A percentile compares a stretch with the other conserved stretches of the same genome.
Evolutionary conservation across 164 flowering plant species (phyloP).

Genomic region (Nymphaea thermarum): DNA sequence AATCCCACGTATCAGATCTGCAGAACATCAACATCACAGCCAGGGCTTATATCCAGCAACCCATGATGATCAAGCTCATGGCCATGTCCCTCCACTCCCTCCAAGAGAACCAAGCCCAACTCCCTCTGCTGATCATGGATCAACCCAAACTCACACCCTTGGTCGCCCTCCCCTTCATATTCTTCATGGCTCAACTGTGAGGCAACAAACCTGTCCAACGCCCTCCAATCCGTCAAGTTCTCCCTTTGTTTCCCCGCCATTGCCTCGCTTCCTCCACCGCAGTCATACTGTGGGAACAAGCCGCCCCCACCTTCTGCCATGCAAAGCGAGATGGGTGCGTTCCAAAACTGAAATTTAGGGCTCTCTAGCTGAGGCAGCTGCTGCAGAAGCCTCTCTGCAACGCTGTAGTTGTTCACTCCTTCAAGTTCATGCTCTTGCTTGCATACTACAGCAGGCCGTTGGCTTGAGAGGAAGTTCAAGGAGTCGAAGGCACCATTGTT

Average conservation of each 20-base stretch:
- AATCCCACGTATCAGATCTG: neutral
- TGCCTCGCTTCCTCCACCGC: neutral
- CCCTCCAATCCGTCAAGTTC: constrained; percentile 85
- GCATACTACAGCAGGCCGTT: constrained; percentile 14
- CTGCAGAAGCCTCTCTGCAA: constrained; percentile 10
- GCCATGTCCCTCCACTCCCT: neutral
- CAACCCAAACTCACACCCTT: neutral
- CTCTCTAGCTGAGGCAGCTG: constrained; percentile 86
- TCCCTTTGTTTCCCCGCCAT: constrained; percentile 10
- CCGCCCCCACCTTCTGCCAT: constrained; percentile 22
- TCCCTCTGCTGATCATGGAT: neutral
- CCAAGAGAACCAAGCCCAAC: neutral
- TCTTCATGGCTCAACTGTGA: constrained; percentile 84
- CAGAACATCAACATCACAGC: neutral
- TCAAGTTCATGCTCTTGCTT: constrained; percentile 60
- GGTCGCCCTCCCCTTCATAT: constrained; percentile 16
- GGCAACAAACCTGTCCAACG: constrained; percentile 86
- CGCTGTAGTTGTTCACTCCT: constrained; percentile 11
- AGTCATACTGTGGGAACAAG: neutral
- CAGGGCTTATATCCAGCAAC: neutral
- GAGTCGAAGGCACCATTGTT: constrained; percentile 38
- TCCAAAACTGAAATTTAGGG: constrained; percentile 57
- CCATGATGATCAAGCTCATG: neutral
- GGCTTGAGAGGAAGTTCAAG: constrained; percentile 28
- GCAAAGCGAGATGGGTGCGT: constrained; percentile 42